Percentiles rank a stretch among this genome's conserved stretches.
These are phyloP conservation scores for Hericium alpestre DNA, from an alignment of 768 basidiomycete genomes.

Conservation along the genomic window DNA sequence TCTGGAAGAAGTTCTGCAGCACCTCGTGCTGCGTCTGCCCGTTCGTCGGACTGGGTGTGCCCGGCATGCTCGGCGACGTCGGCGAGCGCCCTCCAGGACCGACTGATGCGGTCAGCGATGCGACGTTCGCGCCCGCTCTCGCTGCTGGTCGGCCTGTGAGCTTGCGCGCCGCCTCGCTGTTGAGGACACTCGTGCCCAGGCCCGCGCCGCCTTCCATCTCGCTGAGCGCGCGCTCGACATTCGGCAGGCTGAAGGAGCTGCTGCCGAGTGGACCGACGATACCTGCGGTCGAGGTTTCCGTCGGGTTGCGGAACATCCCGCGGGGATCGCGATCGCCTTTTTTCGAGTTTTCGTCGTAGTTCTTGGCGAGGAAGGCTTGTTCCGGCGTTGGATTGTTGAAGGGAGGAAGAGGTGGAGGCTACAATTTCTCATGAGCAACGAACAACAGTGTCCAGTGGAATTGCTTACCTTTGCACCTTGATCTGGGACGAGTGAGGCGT, in stretches of 20 bases:
- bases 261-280: slow-evolving; percentile 91
- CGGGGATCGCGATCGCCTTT: slow-evolving; percentile 87
- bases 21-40: slow-evolving; percentile 76
- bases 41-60: slow-evolving; percentile 33
- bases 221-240: slow-evolving; percentile 75
- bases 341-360: slow-evolving; percentile 86
- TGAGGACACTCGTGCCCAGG: slow-evolving; percentile 18
- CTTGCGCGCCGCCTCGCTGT: slow-evolving; percentile 15
- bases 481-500: slow-evolving; percentile 62
- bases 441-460: neutral
- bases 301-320: slow-evolving; percentile 72
- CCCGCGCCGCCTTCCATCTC: slow-evolving; percentile 65
- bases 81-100: slow-evolving; percentile 11
- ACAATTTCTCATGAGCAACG: neutral
- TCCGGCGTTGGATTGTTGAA: slow-evolving; percentile 80
- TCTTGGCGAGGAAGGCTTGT: slow-evolving; percentile 81
- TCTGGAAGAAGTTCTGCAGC: slow-evolving; percentile 82
- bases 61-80: slow-evolving; percentile 20
- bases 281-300: slow-evolving; percentile 54
- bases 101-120: slow-evolving; percentile 13
- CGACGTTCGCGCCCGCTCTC: slow-evolving; percentile 14
- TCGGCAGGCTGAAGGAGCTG: slow-evolving; percentile 76
- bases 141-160: slow-evolving; percentile 17
- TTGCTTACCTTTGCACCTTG: slow-evolving; percentile 57
- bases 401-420: slow-evolving; percentile 60